A percentile compares a stretch with the other conserved stretches of the same genome.
These are phyloP conservation scores for Leccinum subrobustum DNA, from an alignment of 1,284 basidiomycete genomes.

Conservation along the genomic window DNA sequence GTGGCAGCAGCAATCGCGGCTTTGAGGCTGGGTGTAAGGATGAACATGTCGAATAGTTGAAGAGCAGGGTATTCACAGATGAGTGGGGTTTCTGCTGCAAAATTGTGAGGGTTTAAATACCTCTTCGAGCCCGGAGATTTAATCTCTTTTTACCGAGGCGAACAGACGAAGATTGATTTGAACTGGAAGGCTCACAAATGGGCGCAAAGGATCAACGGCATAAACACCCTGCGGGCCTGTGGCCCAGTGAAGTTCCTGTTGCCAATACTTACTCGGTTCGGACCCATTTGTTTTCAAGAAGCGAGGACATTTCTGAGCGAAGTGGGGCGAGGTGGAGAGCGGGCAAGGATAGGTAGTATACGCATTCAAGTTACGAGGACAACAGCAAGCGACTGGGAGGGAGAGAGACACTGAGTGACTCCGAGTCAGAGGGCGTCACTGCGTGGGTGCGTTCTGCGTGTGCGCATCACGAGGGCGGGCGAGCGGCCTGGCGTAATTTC, in stretches of 20 bases:
- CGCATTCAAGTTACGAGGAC: not conserved
- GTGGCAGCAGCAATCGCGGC: not conserved
- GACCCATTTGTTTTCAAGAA: not conserved
- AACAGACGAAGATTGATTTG: not conserved
- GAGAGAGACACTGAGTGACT: not conserved
- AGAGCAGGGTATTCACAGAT: not conserved
- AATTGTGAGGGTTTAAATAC: not conserved
- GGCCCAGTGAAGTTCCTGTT: not conserved
- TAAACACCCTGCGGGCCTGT: not conserved
- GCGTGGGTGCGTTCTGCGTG: no score
- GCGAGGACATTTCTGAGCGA: not conserved
- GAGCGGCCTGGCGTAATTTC: no score
- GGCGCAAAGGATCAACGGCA: not conserved
- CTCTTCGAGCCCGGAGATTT: not conserved
- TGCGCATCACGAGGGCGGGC: no score
- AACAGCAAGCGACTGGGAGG: not conserved
- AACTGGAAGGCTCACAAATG: not conserved
- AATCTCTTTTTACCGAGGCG: not conserved
- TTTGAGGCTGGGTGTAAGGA: not conserved
- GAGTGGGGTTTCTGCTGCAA: not conserved
- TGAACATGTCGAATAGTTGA: not conserved
- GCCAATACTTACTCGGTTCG: not conserved
- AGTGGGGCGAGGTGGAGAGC: not conserved
- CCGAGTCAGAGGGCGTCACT: not conserved
- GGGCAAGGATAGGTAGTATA: not conserved